Percentiles rank a stretch among this genome's conserved stretches.
phyloP scores from a whole-genome alignment of 2,329 filamentous ascomycete genomes.

The Graphilbum fragrans region DNA sequence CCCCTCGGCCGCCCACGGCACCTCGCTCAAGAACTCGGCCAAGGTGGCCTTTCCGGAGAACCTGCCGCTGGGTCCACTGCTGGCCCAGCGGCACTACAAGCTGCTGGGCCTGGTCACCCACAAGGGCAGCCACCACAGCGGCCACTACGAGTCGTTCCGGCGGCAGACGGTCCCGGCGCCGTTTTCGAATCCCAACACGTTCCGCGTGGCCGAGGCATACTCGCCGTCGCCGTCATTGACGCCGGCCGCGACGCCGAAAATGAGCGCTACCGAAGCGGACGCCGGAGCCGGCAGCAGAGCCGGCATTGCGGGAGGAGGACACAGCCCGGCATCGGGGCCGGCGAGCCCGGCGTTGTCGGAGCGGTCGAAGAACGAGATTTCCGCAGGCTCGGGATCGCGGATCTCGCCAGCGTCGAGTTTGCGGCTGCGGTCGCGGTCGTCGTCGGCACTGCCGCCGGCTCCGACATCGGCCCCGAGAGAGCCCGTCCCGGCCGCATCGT shows the following conservation, averaged over 20 bases:
- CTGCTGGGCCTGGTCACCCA: slow-evolving; percentile 83
- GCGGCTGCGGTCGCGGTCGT: slow-evolving; percentile 3
- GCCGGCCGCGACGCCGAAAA: slow-evolving; percentile 28
- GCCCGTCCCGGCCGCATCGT: slow-evolving; percentile 6
- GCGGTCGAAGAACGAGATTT: background rate
- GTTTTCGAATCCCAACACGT: slow-evolving; percentile 70
- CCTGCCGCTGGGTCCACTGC: slow-evolving; percentile 68
- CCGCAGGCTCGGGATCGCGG: background rate
- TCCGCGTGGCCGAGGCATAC: slow-evolving; percentile 64
- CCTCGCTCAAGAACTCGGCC: slow-evolving; percentile 84
- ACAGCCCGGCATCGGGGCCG: no score
- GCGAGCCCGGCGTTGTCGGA: slow-evolving; percentile 10
- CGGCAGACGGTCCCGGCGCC: slow-evolving; percentile 70
- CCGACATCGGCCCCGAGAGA: slow-evolving; percentile 12
- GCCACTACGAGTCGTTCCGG: slow-evolving; percentile 93
- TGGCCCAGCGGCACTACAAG: slow-evolving; percentile 69
- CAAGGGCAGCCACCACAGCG: slow-evolving; percentile 89
- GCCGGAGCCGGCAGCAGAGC: slow-evolving; percentile 21
- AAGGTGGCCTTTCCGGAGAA: slow-evolving; percentile 87
- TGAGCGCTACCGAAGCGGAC: slow-evolving; percentile 11
- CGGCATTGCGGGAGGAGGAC: no score
- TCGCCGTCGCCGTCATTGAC: slow-evolving; percentile 46
- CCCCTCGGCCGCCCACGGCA: slow-evolving; percentile 24
- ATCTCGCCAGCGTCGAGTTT: slow-evolving; percentile 5
- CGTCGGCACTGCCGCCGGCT: slow-evolving; percentile 10